phyloP scores from a whole-genome alignment of 345 rosid species.

The Crucihimalaya himalaica region DNA sequence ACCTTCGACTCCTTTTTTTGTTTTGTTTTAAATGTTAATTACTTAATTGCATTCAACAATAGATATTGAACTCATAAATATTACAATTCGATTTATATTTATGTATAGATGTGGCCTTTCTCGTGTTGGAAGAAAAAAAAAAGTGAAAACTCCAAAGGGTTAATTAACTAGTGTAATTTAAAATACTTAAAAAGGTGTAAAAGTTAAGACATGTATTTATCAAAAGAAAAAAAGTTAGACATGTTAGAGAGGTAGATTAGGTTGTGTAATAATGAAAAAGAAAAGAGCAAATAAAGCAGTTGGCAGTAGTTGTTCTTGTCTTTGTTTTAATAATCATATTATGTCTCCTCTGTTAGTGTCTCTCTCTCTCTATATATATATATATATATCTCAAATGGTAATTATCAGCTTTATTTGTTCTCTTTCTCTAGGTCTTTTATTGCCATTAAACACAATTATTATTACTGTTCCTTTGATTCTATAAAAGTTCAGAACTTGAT shows the following conservation, averaged over 20 bases:
- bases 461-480: conserved; percentile 39
- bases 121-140: conserved; percentile 15
- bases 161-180: not conserved
- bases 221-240: conserved; percentile 5
- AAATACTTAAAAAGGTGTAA: conserved; percentile 25
- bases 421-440: conserved; percentile 40
- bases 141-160: not conserved
- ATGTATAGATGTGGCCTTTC: not conserved
- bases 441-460: conserved; percentile 40
- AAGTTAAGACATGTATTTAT: conserved; percentile 31
- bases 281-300: conserved; percentile 58
- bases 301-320: conserved; percentile 65
- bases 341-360: conserved; percentile 56
- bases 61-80: not conserved
- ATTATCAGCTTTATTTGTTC: conserved; percentile 16
- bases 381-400: conserved; percentile 23
- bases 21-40: too few relatives aligned
- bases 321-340: conserved; percentile 54
- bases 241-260: conserved; percentile 39
- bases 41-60: not conserved
- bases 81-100: not conserved
- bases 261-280: conserved; percentile 42
- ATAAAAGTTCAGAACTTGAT: conserved; percentile 67
- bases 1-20: not conserved
- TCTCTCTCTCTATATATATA: conserved; percentile 21